These are phyloP conservation scores for Kalmusia sp. DNA, from an alignment of 2,329 filamentous ascomycete genomes.

Conservation along the genomic window DNA sequence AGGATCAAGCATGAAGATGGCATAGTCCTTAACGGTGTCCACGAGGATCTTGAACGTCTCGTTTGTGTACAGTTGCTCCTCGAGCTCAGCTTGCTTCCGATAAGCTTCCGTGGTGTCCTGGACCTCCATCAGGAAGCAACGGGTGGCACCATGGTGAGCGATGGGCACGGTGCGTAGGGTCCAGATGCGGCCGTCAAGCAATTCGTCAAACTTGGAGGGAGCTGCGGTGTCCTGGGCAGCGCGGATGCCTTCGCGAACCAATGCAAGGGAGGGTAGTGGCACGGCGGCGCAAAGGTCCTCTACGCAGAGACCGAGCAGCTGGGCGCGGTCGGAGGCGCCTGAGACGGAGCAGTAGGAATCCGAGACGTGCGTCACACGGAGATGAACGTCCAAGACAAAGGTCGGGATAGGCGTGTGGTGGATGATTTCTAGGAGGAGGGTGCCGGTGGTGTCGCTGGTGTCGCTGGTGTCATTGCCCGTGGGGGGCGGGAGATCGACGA, in stretches of 20 bases:
- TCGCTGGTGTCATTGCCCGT: neutral
- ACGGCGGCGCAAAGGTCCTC: conserved; percentile 48
- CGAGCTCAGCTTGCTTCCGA: conserved; percentile 45
- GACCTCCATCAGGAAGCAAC: conserved; percentile 54
- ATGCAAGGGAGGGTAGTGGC: conserved; percentile 45
- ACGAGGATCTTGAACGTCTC: conserved; percentile 68
- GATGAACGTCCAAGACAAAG: conserved; percentile 47
- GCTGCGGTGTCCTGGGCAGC: conserved; percentile 46
- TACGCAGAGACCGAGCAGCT: conserved; percentile 47
- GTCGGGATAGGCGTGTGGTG: conserved; percentile 51
- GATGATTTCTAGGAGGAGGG: conserved; percentile 28
- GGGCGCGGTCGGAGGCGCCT: conserved; percentile 36
- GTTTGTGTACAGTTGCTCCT: conserved; percentile 54
- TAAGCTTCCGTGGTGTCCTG: conserved; percentile 46
- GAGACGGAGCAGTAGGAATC: conserved; percentile 50
- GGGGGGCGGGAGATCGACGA: conserved; percentile 23
- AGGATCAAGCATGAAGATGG: conserved; percentile 68
- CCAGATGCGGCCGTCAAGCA: conserved; percentile 37
- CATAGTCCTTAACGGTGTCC: conserved; percentile 67
- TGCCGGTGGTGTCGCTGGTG: conserved; percentile 5
- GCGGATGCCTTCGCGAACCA: conserved; percentile 46
- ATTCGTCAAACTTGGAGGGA: conserved; percentile 44
- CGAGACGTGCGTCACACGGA: conserved; percentile 62
- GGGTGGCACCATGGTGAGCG: conserved; percentile 46
- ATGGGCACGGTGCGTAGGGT: conserved; percentile 54